Evolutionary conservation across 1,139 yeast species (phyloP).

Genomic region (Eremothecium cymbalariae): DNA sequence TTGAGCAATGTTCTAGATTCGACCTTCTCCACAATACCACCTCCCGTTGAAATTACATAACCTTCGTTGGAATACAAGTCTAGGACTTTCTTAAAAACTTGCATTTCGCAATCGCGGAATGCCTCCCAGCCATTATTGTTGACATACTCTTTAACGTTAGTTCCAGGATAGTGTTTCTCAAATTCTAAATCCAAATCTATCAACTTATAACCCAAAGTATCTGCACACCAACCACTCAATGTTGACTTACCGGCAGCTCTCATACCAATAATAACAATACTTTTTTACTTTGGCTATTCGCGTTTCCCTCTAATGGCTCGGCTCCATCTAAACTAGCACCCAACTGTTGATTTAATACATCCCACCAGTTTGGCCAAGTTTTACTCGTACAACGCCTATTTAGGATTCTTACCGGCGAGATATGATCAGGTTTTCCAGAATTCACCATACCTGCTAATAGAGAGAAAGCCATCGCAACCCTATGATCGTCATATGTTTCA

Average conservation of each 20-base stretch:
- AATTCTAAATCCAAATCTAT: conserved; percentile 72
- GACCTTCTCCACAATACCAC: conserved; percentile 82
- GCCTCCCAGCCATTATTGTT: conserved; percentile 74
- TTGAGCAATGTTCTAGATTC: conserved; percentile 58
- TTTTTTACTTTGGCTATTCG: conserved; percentile 28
- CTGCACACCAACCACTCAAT: conserved; percentile 72
- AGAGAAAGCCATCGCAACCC: conserved; percentile 97
- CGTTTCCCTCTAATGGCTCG: conserved; percentile 36
- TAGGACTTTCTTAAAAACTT: conserved; percentile 47
- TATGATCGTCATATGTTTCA: conserved; percentile 84
- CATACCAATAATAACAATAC: conserved; percentile 89
- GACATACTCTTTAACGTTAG: conserved; percentile 60
- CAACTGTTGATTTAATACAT: conserved; percentile 63
- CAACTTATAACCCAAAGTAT: conserved; percentile 59
- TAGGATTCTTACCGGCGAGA: conserved; percentile 57
- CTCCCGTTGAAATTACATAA: conserved; percentile 85
- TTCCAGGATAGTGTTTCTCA: conserved; percentile 43
- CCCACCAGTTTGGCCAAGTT: conserved; percentile 99
- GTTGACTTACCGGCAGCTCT: conserved; percentile 97
- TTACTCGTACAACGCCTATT: conserved; percentile 92
- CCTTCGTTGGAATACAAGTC: conserved; percentile 42
- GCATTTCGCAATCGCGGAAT: conserved; percentile 66
- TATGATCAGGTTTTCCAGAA: conserved; percentile 26
- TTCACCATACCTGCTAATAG: conserved; percentile 54
- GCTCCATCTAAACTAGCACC: conserved; percentile 61